A percentile compares a stretch with the other conserved stretches of the same genome.
Conservation (phyloP, 2,329 filamentous ascomycete species). For the Daldinia sp. region DNA sequence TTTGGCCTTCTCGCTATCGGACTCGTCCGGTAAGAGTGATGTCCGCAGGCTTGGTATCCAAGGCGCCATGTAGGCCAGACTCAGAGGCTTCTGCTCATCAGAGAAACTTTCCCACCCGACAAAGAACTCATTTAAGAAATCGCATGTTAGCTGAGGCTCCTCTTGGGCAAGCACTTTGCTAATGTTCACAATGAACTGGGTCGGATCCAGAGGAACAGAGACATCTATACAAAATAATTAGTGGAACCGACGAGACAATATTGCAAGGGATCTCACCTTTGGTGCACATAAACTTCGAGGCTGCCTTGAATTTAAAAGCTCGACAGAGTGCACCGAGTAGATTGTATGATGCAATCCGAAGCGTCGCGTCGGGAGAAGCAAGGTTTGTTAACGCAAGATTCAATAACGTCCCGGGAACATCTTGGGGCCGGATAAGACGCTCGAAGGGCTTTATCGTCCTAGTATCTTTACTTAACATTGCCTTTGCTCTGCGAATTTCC, state of each 20-base stretch:
- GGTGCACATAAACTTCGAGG: conserved; percentile 70
- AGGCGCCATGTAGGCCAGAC: conserved; percentile 76
- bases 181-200: conserved; percentile 73
- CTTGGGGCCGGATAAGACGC: conserved; percentile 74
- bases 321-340: conserved; percentile 74
- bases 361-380: conserved; percentile 69
- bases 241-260: conserved; percentile 6
- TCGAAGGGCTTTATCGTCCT: conserved; percentile 72
- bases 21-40: conserved; percentile 68
- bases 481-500: conserved; percentile 72
- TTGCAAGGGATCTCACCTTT: conserved; percentile 60
- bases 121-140: conserved; percentile 80
- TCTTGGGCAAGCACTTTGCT: conserved; percentile 72
- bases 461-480: conserved; percentile 73
- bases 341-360: conserved; percentile 75
- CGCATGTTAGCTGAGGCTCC: conserved; percentile 75
- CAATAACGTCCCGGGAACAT: conserved; percentile 76
- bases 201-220: conserved; percentile 72
- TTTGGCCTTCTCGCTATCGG: conserved; percentile 73
- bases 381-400: conserved; percentile 77
- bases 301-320: conserved; percentile 74
- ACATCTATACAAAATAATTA: conserved; percentile 61
- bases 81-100: conserved; percentile 74
- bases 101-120: conserved; percentile 78
- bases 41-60: conserved; percentile 74